These are phyloP conservation scores for Neurospora sp. DNA, from an alignment of 495 filamentous ascomycete genomes.

Conservation along the genomic window DNA sequence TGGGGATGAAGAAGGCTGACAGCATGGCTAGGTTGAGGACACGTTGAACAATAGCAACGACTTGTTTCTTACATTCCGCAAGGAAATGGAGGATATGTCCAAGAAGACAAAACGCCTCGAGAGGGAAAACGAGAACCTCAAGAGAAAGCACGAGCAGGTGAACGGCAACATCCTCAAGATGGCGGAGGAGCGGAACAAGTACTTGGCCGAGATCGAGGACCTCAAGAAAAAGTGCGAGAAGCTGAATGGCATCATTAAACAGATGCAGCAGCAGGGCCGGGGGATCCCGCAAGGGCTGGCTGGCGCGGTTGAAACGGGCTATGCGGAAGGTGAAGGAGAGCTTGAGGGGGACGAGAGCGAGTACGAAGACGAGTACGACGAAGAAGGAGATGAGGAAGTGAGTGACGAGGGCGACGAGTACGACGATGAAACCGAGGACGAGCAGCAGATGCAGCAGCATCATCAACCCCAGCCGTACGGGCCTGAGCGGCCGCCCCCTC, in stretches of 20 bases:
- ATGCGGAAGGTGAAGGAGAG: conserved; percentile 33
- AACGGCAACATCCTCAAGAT: conserved; percentile 95
- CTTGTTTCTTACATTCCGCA: conserved; percentile 92
- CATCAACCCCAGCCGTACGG: conserved; percentile 43
- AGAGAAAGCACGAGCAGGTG: conserved; percentile 85
- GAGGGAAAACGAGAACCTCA: conserved; percentile 87
- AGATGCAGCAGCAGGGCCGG: conserved; percentile 86
- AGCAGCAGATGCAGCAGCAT: conserved; percentile 48
- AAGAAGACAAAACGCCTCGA: conserved; percentile 98
- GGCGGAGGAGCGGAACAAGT: conserved; percentile 86
- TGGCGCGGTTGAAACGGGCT: conserved; percentile 45
- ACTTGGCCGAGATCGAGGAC: conserved; percentile 68
- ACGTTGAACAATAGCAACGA: conserved; percentile 98
- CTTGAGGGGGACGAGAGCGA: conserved; percentile 64
- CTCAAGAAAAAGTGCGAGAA: conserved; percentile 84
- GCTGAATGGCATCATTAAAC: conserved; percentile 83
- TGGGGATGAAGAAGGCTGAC: neutral
- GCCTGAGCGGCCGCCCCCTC: conserved; percentile 46
- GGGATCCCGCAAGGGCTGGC: conserved; percentile 50
- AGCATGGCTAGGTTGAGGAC: conserved; percentile 82
- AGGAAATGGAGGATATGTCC: conserved; percentile 99
- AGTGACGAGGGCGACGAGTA: conserved; percentile 29
- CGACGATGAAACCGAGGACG: conserved; percentile 53
- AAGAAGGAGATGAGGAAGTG: conserved; percentile 41
- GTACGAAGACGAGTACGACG: conserved; percentile 66